Evolutionary conservation across 1,139 yeast species (phyloP), one percentile per base, ranked within the genome.

Genomic region (Kazachstania sp.): DNA sequence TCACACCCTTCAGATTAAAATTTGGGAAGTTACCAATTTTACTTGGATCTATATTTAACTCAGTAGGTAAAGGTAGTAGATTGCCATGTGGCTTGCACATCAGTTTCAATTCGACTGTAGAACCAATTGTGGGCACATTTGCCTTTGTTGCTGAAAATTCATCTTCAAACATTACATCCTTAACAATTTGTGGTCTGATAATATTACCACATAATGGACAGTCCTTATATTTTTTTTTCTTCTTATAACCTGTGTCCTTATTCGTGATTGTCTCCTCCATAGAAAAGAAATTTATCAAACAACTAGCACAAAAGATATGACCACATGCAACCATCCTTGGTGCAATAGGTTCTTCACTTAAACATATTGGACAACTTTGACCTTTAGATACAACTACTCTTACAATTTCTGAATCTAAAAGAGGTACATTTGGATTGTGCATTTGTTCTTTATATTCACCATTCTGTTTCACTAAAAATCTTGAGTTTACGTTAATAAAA

Each of bases 321-420:
- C 99, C 98, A 69, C 99, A 94, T 16, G 81, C 76, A 31, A 88
- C 79, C 97, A 94, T 94, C 48, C 97, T 71, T 1, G 98, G 97
- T 0, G 97, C 97, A 36, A 85, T 76, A 9, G 92, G 85, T 19
- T 81, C 83, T 47, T 86, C 95, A 31, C 83, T 76, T 16, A 92
- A 71, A 63, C 99, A 94, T 35, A 94, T 92, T 1, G 98, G 97
- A 63, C 99, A 94, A 28, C 74, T 70, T 45, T 81, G 78, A 13
- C 88, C 86, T 53, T 74, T 77, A 12, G 94, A 85, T 0, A 79
- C 83, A 19, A 87, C 65, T 3, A 92, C 86, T 46, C 96, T 72
- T 37, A 83, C 68, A 5, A 92, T 81, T 41, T 77, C 73, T 3
- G 72, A 71, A 54, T 77, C 73, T 8, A 83, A 78, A 3, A 92